These are phyloP conservation scores for Diospyros kaki DNA, from an alignment of 148 eudicot species.

Conservation along the genomic window DNA sequence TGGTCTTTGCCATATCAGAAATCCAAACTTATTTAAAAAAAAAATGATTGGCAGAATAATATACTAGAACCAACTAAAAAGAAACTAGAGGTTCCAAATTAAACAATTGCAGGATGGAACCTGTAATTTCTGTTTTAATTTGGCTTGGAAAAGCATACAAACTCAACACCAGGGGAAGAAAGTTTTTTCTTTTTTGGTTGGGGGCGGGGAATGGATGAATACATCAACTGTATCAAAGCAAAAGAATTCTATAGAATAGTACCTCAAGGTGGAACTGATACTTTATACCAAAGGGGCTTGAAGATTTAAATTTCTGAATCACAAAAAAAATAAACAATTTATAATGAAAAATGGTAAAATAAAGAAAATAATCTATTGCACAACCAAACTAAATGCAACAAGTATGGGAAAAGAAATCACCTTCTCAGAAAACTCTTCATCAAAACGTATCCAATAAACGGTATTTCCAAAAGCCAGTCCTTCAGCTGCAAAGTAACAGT, in stretches of 20 bases:
- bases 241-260: slow-evolving; percentile 8
- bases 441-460: slow-evolving; percentile 90
- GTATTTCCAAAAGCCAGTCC: slow-evolving; percentile 87
- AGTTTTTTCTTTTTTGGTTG: too few species aligned
- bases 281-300: slow-evolving; percentile 87
- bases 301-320: slow-evolving; percentile 81
- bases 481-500: slow-evolving; percentile 53
- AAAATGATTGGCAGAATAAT: neutral
- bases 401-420: slow-evolving; percentile 21
- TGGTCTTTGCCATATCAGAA: neutral
- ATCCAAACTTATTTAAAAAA: neutral
- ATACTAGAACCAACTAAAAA: neutral
- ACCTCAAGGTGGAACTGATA: slow-evolving; percentile 98
- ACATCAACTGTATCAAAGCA: neutral
- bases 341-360: neutral
- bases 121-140: neutral
- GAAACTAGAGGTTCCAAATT: neutral
- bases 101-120: neutral
- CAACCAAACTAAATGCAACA: neutral
- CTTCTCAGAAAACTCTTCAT: slow-evolving; percentile 75
- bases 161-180: neutral
- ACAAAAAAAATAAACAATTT: neutral
- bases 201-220: neutral
- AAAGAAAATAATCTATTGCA: neutral
- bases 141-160: neutral